Percentiles rank a stretch among this genome's conserved stretches.
Evolutionary conservation across 108 stramenopile genomes (phyloP).

Genomic region (Cylindrotheca closterium): DNA sequence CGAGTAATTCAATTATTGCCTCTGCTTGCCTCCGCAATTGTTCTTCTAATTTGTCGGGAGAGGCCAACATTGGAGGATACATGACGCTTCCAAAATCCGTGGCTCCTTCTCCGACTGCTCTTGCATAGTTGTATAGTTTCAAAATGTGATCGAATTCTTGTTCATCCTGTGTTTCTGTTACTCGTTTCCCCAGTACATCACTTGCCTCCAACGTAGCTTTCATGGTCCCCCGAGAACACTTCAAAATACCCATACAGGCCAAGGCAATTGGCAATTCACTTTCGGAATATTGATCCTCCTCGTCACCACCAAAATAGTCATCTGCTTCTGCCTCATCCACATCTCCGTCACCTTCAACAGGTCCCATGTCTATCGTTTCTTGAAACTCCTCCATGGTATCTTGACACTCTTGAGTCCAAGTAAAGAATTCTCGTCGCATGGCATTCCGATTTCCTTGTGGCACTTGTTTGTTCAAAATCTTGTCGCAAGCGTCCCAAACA

Average conservation of each 20-base stretch:
- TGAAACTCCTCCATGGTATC: conserved; percentile 81
- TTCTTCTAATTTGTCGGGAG: conserved; percentile 5
- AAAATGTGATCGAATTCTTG: conserved; percentile 47
- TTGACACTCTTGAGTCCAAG: conserved; percentile 73
- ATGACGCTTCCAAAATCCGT: conserved; percentile 73
- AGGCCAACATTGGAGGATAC: conserved; percentile 68
- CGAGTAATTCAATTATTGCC: conserved; percentile 17
- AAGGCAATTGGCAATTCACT: conserved; percentile 61
- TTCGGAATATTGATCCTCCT: conserved; percentile 56
- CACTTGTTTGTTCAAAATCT: conserved; percentile 34
- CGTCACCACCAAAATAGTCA: conserved; percentile 31
- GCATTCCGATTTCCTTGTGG: conserved; percentile 72
- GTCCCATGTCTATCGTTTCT: conserved; percentile 64
- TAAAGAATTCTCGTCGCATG: conserved; percentile 76
- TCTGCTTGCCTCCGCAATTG: conserved; percentile 20
- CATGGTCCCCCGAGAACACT: conserved; percentile 73
- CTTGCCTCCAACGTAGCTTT: conserved; percentile 66
- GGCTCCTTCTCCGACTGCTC: conserved; percentile 72
- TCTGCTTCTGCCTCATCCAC: conserved; percentile 28
- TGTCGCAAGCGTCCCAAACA: conserved; percentile 78
- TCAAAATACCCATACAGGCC: conserved; percentile 63
- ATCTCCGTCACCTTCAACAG: conserved; percentile 14
- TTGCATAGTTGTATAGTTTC: conserved; percentile 44
- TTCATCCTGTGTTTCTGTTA: conserved; percentile 3
- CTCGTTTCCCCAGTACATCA: conserved; percentile 36